phyloP scores from a whole-genome alignment of 306 rosid genomes.

The Cercis canadensis region DNA sequence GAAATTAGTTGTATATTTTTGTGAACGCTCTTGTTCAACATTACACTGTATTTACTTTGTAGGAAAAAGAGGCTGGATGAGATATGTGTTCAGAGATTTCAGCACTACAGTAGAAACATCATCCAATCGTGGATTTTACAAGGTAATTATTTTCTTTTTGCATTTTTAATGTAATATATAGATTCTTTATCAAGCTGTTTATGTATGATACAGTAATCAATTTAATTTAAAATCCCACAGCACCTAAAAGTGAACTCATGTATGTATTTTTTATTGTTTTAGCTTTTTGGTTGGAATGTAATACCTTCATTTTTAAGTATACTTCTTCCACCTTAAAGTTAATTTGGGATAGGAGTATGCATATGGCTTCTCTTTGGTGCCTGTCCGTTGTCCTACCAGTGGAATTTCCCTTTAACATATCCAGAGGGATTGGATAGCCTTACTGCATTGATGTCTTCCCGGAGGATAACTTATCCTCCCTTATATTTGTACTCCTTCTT shows the following conservation, averaged over 20 bases:
- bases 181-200: slow-evolving; percentile 10
- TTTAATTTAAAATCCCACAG: not conserved
- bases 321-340: no score
- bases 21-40: not conserved
- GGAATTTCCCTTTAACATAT: no score
- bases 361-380: no score
- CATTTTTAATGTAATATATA: not conserved
- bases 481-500: no score
- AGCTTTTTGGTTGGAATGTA: no score
- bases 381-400: no score
- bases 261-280: no score
- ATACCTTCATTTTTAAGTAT: no score
- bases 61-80: slow-evolving; percentile 90
- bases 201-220: not conserved
- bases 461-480: no score
- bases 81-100: slow-evolving; percentile 73
- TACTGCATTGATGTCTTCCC: not conserved
- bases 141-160: slow-evolving; percentile 53
- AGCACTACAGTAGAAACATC: slow-evolving; percentile 82
- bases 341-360: no score
- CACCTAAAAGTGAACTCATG: no score
- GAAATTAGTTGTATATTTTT: slow-evolving; percentile 14
- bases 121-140: slow-evolving; percentile 95
- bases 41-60: slow-evolving; percentile 12
- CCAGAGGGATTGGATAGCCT: no score